Percentiles rank a stretch among this genome's conserved stretches.
These are phyloP conservation scores for Xylaria sp. DNA, from an alignment of 2,329 filamentous ascomycete genomes.

Conservation along the genomic window DNA sequence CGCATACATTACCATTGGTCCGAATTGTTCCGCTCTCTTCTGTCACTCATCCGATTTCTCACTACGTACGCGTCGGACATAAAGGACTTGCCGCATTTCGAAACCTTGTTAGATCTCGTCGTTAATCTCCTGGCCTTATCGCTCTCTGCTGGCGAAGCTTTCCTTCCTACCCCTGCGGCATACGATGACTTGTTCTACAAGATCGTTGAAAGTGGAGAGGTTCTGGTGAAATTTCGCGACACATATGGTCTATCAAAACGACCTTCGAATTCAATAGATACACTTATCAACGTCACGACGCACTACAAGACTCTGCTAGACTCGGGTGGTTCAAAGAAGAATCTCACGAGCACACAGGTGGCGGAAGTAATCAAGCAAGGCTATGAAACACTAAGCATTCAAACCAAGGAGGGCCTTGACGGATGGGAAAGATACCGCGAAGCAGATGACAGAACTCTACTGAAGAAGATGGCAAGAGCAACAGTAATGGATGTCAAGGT, in stretches of 20 bases:
- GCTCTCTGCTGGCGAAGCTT: slow-evolving; percentile 86
- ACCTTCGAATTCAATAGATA: slow-evolving; percentile 79
- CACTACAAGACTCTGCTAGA: slow-evolving; percentile 87
- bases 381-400: slow-evolving; percentile 93
- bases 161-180: slow-evolving; percentile 84
- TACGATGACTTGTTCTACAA: slow-evolving; percentile 99
- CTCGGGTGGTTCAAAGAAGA: slow-evolving; percentile 48
- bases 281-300: slow-evolving; percentile 80
- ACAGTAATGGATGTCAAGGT: slow-evolving; percentile 71
- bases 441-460: slow-evolving; percentile 80
- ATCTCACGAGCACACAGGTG: slow-evolving; percentile 84
- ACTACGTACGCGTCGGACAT: slow-evolving; percentile 86
- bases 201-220: slow-evolving; percentile 88
- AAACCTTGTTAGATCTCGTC: slow-evolving; percentile 77
- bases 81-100: slow-evolving; percentile 73
- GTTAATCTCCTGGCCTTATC: slow-evolving; percentile 86
- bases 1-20: slow-evolving; percentile 93
- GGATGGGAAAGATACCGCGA: slow-evolving; percentile 88
- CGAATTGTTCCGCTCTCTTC: slow-evolving; percentile 88
- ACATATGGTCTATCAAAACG: slow-evolving; percentile 72
- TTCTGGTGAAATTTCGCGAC: slow-evolving; percentile 82
- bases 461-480: slow-evolving; percentile 88
- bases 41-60: slow-evolving; percentile 89
- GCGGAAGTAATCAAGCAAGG: slow-evolving; percentile 94
- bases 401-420: slow-evolving; percentile 86